Evolutionary conservation across 179 eudicot genomes (phyloP).

Genomic region (Vitellaria paradoxa): DNA sequence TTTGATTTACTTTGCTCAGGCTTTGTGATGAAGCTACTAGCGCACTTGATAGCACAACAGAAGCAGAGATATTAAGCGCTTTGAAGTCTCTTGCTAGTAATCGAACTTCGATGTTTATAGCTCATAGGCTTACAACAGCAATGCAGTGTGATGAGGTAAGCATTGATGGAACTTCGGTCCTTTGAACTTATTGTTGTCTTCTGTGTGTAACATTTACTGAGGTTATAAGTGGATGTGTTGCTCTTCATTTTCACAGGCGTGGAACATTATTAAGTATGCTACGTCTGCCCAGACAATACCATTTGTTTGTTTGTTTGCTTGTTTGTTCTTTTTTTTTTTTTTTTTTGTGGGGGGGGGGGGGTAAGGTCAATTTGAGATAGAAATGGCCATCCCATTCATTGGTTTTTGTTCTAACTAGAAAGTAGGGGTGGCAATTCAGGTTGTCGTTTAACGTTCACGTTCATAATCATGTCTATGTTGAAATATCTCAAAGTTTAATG

Average conservation of each 20-base stretch:
- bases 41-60: constrained; percentile 96
- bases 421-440: neutral
- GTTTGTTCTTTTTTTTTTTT: no score
- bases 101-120: constrained; percentile 82
- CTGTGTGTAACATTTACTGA: neutral
- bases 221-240: neutral
- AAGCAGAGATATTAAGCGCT: constrained; percentile 84
- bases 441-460: no score
- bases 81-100: constrained; percentile 73
- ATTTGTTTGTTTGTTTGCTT: no score
- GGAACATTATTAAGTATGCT: neutral
- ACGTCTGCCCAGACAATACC: no score
- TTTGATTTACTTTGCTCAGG: constrained; percentile 28
- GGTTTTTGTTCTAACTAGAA: neutral
- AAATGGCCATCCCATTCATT: neutral
- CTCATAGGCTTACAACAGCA: constrained; percentile 97
- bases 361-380: neutral
- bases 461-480: no score
- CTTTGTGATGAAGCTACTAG: constrained; percentile 99
- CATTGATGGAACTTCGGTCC: no score
- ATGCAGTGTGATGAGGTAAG: constrained; percentile 96
- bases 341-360: no score
- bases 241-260: neutral
- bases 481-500: no score
- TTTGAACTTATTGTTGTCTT: neutral